A percentile compares a stretch with the other conserved stretches of the same genome.
Evolutionary conservation across 495 filamentous ascomycete genomes (phyloP).

Genomic region (Patellaria atrata): DNA sequence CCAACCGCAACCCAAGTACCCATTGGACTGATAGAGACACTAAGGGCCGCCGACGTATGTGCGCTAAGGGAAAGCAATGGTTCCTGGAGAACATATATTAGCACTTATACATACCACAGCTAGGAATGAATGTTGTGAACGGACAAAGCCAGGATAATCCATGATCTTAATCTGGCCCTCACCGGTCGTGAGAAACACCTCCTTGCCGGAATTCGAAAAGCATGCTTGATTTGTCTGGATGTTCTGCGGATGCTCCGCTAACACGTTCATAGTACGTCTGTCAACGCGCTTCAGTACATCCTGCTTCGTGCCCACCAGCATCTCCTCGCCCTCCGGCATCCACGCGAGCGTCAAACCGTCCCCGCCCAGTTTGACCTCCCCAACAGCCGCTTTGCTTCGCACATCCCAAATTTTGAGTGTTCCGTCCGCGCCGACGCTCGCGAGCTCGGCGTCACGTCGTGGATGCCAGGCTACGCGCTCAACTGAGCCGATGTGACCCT

Average conservation of each 20-base stretch:
- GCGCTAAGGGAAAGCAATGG: conserved; percentile 53
- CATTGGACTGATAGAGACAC: conserved; percentile 56
- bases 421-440: conserved; percentile 72
- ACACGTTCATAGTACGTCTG: conserved; percentile 26
- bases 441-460: conserved; percentile 71
- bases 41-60: conserved; percentile 65
- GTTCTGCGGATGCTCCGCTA: conserved; percentile 51
- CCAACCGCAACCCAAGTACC: conserved; percentile 75
- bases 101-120: conserved; percentile 1
- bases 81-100: conserved; percentile 35
- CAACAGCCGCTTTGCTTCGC: conserved; percentile 56
- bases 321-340: conserved; percentile 68
- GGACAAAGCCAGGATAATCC: conserved; percentile 43
- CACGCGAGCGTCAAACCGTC: conserved; percentile 75
- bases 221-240: conserved; percentile 68
- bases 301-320: conserved; percentile 68
- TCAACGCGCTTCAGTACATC: neutral
- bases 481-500: conserved; percentile 59
- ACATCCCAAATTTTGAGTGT: conserved; percentile 91
- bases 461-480: conserved; percentile 89
- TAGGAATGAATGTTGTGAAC: conserved; percentile 2
- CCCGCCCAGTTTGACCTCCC: conserved; percentile 66
- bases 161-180: conserved; percentile 73
- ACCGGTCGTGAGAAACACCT: conserved; percentile 67
- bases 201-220: conserved; percentile 62